Conservation (phyloP, 1,284 basidiomycete species). For the Moesziomyces sp. region DNA sequence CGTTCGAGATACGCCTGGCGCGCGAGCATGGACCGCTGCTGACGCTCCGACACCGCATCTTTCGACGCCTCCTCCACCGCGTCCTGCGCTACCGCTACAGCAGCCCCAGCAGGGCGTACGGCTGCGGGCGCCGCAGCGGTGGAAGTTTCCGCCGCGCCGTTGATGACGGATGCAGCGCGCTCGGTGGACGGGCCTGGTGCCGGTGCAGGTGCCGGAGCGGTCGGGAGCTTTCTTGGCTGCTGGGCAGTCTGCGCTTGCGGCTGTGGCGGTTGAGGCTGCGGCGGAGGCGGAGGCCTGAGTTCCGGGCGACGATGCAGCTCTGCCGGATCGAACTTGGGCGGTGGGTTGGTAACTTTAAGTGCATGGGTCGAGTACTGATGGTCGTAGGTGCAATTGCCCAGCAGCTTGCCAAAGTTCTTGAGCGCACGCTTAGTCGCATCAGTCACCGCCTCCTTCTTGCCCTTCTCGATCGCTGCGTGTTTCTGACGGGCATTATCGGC, state of each 20-base stretch:
- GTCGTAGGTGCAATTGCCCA: constrained; percentile 94
- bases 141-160: background rate
- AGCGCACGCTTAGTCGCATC: constrained; percentile 91
- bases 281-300: constrained; percentile 18
- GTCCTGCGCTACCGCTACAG: background rate
- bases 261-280: constrained; percentile 15
- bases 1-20: constrained; percentile 37
- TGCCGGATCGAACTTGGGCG: constrained; percentile 50
- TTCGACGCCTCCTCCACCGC: constrained; percentile 1
- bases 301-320: constrained; percentile 50
- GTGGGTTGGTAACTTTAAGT: constrained; percentile 71
- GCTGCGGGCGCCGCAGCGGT: background rate
- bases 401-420: constrained; percentile 89
- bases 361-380: constrained; percentile 86
- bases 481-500: constrained; percentile 87
- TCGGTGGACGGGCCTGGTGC: background rate
- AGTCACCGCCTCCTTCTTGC: constrained; percentile 97
- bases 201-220: background rate
- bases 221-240: background rate
- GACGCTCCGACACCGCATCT: constrained; percentile 17
- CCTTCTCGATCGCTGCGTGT: constrained; percentile 90
- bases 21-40: constrained; percentile 37
- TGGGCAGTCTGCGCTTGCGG: constrained; percentile 1
- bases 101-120: background rate
- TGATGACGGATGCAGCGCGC: background rate